phyloP scores from a whole-genome alignment of 2,329 filamentous ascomycete species.

The Stemphylium lycopersici region DNA sequence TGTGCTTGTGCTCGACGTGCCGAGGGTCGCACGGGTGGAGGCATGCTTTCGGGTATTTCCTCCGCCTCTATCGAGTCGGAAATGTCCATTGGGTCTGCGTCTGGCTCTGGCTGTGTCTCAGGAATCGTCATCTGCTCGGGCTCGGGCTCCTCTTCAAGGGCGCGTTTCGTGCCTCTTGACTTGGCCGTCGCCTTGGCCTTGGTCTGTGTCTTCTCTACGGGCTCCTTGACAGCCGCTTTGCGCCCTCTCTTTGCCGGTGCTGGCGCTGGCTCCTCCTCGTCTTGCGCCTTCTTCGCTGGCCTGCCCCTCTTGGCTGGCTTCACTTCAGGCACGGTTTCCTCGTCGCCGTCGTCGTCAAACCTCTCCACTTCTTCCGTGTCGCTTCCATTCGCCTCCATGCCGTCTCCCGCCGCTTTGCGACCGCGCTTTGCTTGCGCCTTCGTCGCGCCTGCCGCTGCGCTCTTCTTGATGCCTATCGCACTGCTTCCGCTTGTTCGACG shows the following conservation, averaged over 20 bases:
- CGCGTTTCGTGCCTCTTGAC: constrained; percentile 40
- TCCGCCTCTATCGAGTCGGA: constrained; percentile 48
- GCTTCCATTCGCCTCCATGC: constrained; percentile 48
- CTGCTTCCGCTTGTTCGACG: constrained; percentile 47
- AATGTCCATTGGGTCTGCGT: constrained; percentile 49
- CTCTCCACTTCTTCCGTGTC: constrained; percentile 55
- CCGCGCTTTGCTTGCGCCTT: constrained; percentile 39
- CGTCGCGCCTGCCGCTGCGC: constrained; percentile 44
- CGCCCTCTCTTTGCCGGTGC: constrained; percentile 40
- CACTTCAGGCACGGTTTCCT: constrained; percentile 25
- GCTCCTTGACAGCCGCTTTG: constrained; percentile 34
- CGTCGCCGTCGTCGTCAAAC: constrained; percentile 42
- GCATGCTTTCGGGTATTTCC: constrained; percentile 45
- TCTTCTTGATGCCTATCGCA: constrained; percentile 47
- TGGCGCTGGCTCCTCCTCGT: constrained; percentile 23
- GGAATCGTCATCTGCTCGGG: constrained; percentile 48
- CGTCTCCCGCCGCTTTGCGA: constrained; percentile 52
- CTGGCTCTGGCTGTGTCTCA: constrained; percentile 52
- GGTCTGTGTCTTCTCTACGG: constrained; percentile 26
- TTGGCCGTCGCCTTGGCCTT: constrained; percentile 33
- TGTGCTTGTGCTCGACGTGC: constrained; percentile 31
- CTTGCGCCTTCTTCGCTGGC: constrained; percentile 55
- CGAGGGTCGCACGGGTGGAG: constrained; percentile 28
- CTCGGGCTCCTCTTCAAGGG: constrained; percentile 44
- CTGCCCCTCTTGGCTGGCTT: constrained; percentile 39